Evolutionary conservation across 2,329 filamentous ascomycete species (phyloP), one percentile per base, ranked within the genome.

Genomic region (Plectosphaerella cucumerina): DNA sequence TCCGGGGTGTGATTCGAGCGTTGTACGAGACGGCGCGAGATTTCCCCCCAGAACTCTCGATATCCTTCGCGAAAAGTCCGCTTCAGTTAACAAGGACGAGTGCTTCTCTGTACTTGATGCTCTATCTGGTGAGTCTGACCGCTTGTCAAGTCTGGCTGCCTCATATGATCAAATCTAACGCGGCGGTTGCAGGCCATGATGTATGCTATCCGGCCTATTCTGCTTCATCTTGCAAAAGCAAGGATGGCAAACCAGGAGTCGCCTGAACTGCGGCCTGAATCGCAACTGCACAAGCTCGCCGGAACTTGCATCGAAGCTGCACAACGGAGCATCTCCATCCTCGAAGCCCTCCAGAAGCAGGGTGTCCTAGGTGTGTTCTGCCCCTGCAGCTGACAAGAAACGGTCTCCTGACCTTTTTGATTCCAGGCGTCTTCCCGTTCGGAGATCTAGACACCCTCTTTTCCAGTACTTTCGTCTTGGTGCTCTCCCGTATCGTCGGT

Each of bases 361-460:
- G 44, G 44, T 17, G 33, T 34, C 6, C 44, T 46, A 15, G 44
- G 44, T 46, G 14, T 3, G 44, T 46, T 11, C 23, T 26, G 5
- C 5, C 5, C 23, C 23, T 26, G 5, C 5, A 26, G 23, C 23
- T 5, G 23, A 26, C 23, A 26, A 26, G 23, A 26, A n/a, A 26
- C 23, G 23, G 9, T 9, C 5, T 26, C 5, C 23, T 26, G 9
- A 26, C 5, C 23, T 9, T 5, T 26, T 26, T 26, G 5, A 5
- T 26, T 26, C n/a, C 33, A 47, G 45, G 31, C 10, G 21, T 23
- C 12, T 47, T 37, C 20, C 31, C 31, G 11, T 47, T 47, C 45
- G 34, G 34, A 9, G 45, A 47, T 18, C 45, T 47, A 18, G 45
- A 47, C 18, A 35, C 45, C 33, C 34, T 47, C 33, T 47, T 47